Percentiles rank a stretch among this genome's conserved stretches.
These are phyloP conservation scores for Xylaria polymorpha DNA, from an alignment of 2,329 filamentous ascomycete genomes.

Conservation along the genomic window DNA sequence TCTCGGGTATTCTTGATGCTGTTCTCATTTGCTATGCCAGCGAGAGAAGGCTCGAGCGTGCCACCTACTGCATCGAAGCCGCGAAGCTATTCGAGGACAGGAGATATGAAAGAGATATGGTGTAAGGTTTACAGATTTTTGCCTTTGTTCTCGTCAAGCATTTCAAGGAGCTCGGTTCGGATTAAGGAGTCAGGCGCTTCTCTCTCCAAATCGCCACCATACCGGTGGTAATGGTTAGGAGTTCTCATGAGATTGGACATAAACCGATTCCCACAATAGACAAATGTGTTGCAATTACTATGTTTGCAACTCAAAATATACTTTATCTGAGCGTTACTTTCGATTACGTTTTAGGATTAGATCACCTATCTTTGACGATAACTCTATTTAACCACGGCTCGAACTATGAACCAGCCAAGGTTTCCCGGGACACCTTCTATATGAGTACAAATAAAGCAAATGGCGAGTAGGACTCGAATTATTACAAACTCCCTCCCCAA, in stretches of 20 bases:
- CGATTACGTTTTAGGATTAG: slow-evolving; percentile 1
- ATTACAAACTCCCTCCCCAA: neutral
- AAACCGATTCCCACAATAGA: slow-evolving; percentile 28
- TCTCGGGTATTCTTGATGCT: slow-evolving; percentile 88
- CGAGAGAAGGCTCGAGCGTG: slow-evolving; percentile 78
- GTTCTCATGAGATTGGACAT: slow-evolving; percentile 37
- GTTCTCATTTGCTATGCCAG: slow-evolving; percentile 95
- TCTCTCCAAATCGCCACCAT: slow-evolving; percentile 14
- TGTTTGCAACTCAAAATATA: slow-evolving; percentile 23
- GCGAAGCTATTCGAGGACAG: slow-evolving; percentile 84
- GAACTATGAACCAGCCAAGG: neutral
- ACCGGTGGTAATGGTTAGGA: slow-evolving; percentile 20
- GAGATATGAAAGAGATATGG: slow-evolving; percentile 51
- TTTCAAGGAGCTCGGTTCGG: slow-evolving; percentile 30
- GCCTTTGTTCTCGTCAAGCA: slow-evolving; percentile 26
- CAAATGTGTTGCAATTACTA: slow-evolving; percentile 11
- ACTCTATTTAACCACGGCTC: neutral
- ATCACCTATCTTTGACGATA: neutral
- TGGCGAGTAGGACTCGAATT: neutral
- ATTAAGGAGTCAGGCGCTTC: slow-evolving; percentile 30
- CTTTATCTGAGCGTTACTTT: slow-evolving; percentile 13
- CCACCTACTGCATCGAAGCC: slow-evolving; percentile 90
- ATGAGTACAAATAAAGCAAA: neutral
- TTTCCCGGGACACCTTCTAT: neutral
- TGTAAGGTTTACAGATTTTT: slow-evolving; percentile 39